These are phyloP conservation scores for Tilletia setariae DNA, from an alignment of 1,284 basidiomycete genomes.

Conservation along the genomic window DNA sequence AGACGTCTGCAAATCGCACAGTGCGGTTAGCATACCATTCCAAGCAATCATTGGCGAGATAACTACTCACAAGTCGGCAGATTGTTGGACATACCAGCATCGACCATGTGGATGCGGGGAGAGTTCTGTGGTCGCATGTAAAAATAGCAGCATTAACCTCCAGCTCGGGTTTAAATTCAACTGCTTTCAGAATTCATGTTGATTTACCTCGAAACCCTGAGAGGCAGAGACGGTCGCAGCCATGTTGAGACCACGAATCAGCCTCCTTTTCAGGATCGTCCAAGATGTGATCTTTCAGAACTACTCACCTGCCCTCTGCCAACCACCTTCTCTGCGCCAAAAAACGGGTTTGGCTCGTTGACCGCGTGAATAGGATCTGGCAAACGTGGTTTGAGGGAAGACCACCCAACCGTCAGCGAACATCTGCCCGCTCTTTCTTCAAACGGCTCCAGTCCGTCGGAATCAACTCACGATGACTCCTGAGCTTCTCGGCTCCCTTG, in stretches of 20 bases:
- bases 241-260: neutral
- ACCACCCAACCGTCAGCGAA: slow-evolving; percentile 15
- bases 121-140: slow-evolving; percentile 21
- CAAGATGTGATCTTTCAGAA: neutral
- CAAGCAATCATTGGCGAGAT: too few species aligned
- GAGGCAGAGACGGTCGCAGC: neutral
- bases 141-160: neutral
- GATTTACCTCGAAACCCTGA: slow-evolving; percentile 25
- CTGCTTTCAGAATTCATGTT: neutral
- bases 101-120: slow-evolving; percentile 26
- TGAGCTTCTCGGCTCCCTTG: slow-evolving; percentile 13
- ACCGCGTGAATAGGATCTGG: slow-evolving; percentile 51
- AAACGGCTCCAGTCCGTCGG: too few species aligned
- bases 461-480: slow-evolving; percentile 24
- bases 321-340: slow-evolving; percentile 25
- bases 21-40: neutral
- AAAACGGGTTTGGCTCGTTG: slow-evolving; percentile 51
- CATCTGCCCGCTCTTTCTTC: too few species aligned
- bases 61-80: slow-evolving; percentile 28
- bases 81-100: slow-evolving; percentile 31
- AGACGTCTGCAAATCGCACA: slow-evolving; percentile 6
- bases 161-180: too few species aligned
- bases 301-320: slow-evolving; percentile 16
- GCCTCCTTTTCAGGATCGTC: neutral
- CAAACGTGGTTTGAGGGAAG: slow-evolving; percentile 39